Base-by-base conservation (phyloP, 2,329 filamentous ascomycete species). In the Stagonosporopsis cucurbitacearum region DNA sequence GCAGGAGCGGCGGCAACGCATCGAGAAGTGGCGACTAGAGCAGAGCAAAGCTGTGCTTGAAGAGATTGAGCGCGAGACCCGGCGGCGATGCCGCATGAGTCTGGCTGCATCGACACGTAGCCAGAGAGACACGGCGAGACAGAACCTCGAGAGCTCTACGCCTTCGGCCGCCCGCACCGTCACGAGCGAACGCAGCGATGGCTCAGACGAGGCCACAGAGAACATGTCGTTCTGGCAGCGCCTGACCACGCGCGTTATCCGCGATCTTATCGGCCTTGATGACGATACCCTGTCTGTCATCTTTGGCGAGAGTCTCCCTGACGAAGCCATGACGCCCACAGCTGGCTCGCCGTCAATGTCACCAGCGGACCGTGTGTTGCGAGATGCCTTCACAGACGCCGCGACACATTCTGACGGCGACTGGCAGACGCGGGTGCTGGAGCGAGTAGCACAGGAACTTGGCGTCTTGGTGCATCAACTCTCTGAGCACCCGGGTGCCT, bases 1-100 rank as follows among this genome's bases (percentile, higher is more conserved):
- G 61, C 80, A 84, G 36, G 92, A 96, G 64, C 88, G 89, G 70
- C 89, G 88, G 71, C 86, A 88, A 65, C 85, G 94, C 57, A 96
- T 99, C 70, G 94, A 98, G 76, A 85, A 86, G 47, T 99, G 95
- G 95, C 86, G 93, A 52, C 78, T 96, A 69, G 94, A 98, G 69
- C 93, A 99, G 73, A 96, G 92, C 74, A 86, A 86, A 55, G 86
- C 91, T 11, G 80, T 99, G 25, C 75, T 97, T 30, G 90, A 96
- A 52, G 92, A 97, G 75, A 93, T 98, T 43, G 90, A 96, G 75
- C 88, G 86, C 59, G 92, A 96, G 76, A 96, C 92, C 4, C 82
- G 86, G 51, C 68, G 80, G 41, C 83, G 89, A 54, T 84, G 89
- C 54, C 82, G 88, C 28, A 84, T 86, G 72, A 88, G 86, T 7